Base-by-base conservation (phyloP, 106 monocot genomes). In the Dactylorhiza incarnata region DNA sequence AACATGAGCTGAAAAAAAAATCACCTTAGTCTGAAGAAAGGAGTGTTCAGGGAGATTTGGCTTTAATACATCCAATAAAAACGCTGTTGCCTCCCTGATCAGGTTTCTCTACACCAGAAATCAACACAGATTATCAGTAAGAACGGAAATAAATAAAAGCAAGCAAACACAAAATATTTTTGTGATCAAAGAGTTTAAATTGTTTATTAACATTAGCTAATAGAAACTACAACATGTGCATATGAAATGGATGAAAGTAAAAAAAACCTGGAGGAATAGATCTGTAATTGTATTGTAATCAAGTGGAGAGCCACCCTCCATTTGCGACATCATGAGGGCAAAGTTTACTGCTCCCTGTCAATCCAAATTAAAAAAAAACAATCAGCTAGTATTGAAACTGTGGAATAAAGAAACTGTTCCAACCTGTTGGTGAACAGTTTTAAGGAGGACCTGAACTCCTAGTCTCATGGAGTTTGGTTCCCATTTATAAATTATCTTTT, bases 271-370 rank as follows among this genome's bases (percentile, higher is more conserved):
- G 72, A 97, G 93, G 83, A 97, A 97, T 3, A 97, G 86, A 79
- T 97, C 96, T 24, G 96, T 97, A 48, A 97, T 97, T 58, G 96
- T 97, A 76, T 97, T 97, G 76, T 97, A 97, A 86, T 97, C 96
- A 77, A 97, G 79, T 59, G 96, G 96, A 73, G 91, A 93, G 7
- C 96, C 96, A 51, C 96, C 96, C 72, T 97, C 93, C 96, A 97
- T 97, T 91, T 97, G 96, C 48, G 88, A 90, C 88, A 90, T 90
- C 92, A 90, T 90, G 59, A 92, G 86, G 78, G 88, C 89, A 82
- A 88, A 90, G 72, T 87, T 95, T 54, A 89, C 89, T 58, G 87
- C 91, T 24, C 89, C 89, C 89, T 89, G 85, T 69, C 62, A 74
- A 73, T 54, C 45, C 63, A 66, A 65, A 24, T 46, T 73, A 26